A percentile compares a stretch with the other conserved stretches of the same genome.
These are phyloP conservation scores for Fusarium subtropicale DNA, from an alignment of 2,329 filamentous ascomycete species.

Conservation along the genomic window DNA sequence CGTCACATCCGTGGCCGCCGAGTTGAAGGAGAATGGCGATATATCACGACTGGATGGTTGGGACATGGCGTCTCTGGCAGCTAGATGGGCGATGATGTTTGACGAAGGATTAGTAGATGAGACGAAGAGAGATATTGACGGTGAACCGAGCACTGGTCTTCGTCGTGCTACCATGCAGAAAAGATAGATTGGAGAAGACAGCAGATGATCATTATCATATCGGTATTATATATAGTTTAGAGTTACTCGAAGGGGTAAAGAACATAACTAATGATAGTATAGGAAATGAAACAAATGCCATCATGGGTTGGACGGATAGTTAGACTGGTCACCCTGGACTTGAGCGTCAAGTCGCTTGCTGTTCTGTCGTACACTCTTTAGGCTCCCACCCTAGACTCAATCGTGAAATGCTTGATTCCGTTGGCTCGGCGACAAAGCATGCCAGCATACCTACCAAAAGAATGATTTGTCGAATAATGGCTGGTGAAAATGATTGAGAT, in stretches of 20 bases:
- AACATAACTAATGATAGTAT: not conserved
- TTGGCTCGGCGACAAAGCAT: not conserved
- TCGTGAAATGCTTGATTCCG: not conserved
- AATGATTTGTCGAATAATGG: too few species aligned
- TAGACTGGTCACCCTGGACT: not conserved
- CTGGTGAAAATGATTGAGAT: too few species aligned
- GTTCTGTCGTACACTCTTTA: not conserved
- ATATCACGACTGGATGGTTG: conserved; percentile 30
- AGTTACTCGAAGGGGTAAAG: not conserved
- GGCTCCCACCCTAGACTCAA: not conserved
- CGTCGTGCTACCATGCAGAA: conserved; percentile 13
- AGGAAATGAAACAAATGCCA: not conserved
- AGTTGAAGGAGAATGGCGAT: conserved; percentile 52
- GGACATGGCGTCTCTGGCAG: conserved; percentile 48
- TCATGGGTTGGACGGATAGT: not conserved
- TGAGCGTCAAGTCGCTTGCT: not conserved
- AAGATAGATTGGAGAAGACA: not conserved
- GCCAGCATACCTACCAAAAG: too few species aligned
- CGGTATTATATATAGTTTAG: too few species aligned
- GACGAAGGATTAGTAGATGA: conserved; percentile 51
- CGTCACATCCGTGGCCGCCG: conserved; percentile 77
- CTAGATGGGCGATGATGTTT: conserved; percentile 51
- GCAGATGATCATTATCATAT: not conserved
- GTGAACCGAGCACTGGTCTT: conserved; percentile 26
- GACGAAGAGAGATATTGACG: conserved; percentile 40